phyloP scores from a whole-genome alignment of 2,329 filamentous ascomycete species.

The Cladosporium colombiae region DNA sequence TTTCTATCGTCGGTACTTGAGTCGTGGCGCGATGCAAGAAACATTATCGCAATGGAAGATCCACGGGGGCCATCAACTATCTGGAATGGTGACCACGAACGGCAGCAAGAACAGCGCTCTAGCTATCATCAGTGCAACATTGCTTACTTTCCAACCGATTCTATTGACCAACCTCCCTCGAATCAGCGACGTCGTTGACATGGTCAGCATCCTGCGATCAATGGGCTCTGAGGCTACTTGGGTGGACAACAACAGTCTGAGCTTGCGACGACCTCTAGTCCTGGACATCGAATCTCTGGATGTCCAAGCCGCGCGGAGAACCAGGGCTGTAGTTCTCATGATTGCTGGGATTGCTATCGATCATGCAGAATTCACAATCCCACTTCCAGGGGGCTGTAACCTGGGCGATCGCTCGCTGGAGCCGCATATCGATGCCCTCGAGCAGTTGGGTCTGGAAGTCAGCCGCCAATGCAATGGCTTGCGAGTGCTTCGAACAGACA shows the following conservation, averaged over 20 bases:
- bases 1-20: not conserved
- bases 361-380: not conserved
- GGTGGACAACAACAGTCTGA: not conserved
- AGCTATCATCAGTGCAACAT: not conserved
- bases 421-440: slow-evolving; percentile 6
- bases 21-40: not conserved
- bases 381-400: not conserved
- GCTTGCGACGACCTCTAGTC: not conserved
- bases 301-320: not conserved
- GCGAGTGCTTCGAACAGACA: not conserved
- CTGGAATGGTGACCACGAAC: not conserved
- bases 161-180: slow-evolving; percentile 5
- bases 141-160: not conserved
- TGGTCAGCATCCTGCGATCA: slow-evolving; percentile 5
- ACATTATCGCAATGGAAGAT: not conserved
- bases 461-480: not conserved
- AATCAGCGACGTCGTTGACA: slow-evolving; percentile 3
- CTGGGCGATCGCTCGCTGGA: slow-evolving; percentile 7
- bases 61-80: not conserved
- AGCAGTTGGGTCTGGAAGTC: not conserved
- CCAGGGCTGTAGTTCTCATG: not conserved
- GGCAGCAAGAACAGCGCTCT: slow-evolving; percentile 17
- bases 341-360: not conserved
- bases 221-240: not conserved
- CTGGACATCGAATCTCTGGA: not conserved